Base-by-base conservation (phyloP, 2,329 filamentous ascomycete species). In the Lachnellula hyalina region DNA sequence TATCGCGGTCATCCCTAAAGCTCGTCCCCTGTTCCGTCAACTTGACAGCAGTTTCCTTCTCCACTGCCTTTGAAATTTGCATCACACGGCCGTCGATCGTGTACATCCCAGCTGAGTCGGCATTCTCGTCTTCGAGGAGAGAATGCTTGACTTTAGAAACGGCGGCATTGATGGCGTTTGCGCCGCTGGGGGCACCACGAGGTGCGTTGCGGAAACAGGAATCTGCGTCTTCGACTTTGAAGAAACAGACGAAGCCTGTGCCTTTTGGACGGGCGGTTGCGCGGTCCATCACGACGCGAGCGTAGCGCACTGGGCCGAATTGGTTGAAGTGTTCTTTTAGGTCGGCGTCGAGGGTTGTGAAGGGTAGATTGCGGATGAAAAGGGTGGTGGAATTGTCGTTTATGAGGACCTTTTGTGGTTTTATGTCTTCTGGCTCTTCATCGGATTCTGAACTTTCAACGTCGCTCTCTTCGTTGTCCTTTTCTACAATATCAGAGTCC, bases 191-290 rank as follows among this genome's bases (percentile, higher is more conserved):
- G 56, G 77, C 73, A 32, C 75, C 71, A 25, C 80, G 82, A 0
- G 94, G 94, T 1, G 91, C 89, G 14, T 77, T 79, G 61, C 84
- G 86, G 58, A 96, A 76, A 68, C 94, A 97, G 19, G 77, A 71
- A 67, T 86, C 84, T 61, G 86, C 89, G 67, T 96, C 90, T 19
- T 87, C 82, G 38, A 78, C 74, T 49, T 87, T 85, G 73, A 86
- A 86, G 74, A 99, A 99, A 74, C 90, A 96, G 32, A 97, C 93
- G 67, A 99, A 99, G 4, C 87, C 94, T 34, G 93, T 97, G 25
- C 94, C 94, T 47, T 89, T 90, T 2, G 94, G 90, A 50, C 90
- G 86, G 63, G 92, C 91, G 0, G 90, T 96, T 23, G 84, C 83
- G 47, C 80, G 86, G 68, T 99, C 93, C 68, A 95, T 82, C 38